Percentiles rank a stretch among this genome's conserved stretches.
These are phyloP conservation scores for Dillenia turbinata DNA, from an alignment of 164 flowering plant species.

Conservation along the genomic window DNA sequence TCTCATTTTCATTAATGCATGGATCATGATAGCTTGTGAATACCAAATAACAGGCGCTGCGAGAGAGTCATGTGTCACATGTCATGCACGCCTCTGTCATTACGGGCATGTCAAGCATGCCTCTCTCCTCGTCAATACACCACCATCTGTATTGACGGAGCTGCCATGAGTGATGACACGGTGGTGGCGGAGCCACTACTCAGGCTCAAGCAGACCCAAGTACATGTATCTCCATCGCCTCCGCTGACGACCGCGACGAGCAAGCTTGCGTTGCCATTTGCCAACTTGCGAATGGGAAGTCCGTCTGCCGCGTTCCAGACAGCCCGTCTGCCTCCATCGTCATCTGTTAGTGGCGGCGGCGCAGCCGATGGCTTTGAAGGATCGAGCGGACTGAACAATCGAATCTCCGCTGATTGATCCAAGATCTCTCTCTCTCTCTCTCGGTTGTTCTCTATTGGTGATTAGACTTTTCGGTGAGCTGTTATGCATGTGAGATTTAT, in stretches of 20 bases:
- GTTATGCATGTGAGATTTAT: not conserved
- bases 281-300: slow-evolving; percentile 33
- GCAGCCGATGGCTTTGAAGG: slow-evolving; percentile 28
- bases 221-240: not conserved
- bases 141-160: no score
- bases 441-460: not conserved
- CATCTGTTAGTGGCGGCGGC: slow-evolving; percentile 4
- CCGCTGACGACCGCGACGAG: slow-evolving; percentile 5
- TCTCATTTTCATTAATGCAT: no score
- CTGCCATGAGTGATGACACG: slow-evolving; percentile 44
- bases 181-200: slow-evolving; percentile 52
- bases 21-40: no score
- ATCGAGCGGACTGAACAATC: slow-evolving; percentile 18
- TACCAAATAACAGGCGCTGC: no score
- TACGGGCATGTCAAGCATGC: no score
- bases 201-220: slow-evolving; percentile 25
- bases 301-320: slow-evolving; percentile 40
- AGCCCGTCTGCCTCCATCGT: no score
- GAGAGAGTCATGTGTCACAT: no score
- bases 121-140: no score
- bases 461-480: not conserved
- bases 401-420: slow-evolving; percentile 33
- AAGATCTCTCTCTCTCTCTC: slow-evolving; percentile 28
- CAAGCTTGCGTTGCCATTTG: slow-evolving; percentile 1
- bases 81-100: no score